Conservation (phyloP, 2,329 filamentous ascomycete species). For the Curvularia spicifera region DNA sequence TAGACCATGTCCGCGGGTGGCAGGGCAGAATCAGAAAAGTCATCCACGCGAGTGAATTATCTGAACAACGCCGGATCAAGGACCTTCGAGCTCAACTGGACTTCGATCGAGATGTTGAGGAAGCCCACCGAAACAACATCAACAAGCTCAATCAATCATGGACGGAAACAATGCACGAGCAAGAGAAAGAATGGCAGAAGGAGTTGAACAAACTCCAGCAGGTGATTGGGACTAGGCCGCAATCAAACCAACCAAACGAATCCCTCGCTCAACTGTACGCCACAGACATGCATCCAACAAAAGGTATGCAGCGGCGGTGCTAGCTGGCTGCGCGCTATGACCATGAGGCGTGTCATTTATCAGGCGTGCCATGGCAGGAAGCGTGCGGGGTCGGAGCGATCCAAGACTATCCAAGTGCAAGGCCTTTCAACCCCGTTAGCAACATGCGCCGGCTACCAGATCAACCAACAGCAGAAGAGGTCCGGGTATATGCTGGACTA, state of each 20-base stretch:
- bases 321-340: not conserved
- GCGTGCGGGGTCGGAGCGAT: not conserved
- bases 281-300: not conserved
- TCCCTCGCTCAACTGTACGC: not conserved
- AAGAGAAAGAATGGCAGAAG: slow-evolving; percentile 3
- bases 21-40: slow-evolving; percentile 3
- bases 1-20: not conserved
- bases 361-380: not conserved
- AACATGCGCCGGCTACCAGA: slow-evolving; percentile 1
- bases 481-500: not conserved
- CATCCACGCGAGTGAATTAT: slow-evolving; percentile 1
- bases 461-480: not conserved
- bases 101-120: slow-evolving; percentile 4
- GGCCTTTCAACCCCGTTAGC: not conserved
- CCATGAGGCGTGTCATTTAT: not conserved
- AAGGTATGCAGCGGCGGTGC: not conserved
- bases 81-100: slow-evolving; percentile 6
- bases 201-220: slow-evolving; percentile 7
- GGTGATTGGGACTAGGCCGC: not conserved
- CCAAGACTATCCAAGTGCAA: not conserved
- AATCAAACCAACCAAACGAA: not conserved
- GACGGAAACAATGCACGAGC: slow-evolving; percentile 6
- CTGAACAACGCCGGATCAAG: slow-evolving; percentile 5
- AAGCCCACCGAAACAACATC: not conserved
- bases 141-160: not conserved